phyloP scores from a whole-genome alignment of 2,329 filamentous ascomycete genomes.

The Colletotrichum liaoningense region DNA sequence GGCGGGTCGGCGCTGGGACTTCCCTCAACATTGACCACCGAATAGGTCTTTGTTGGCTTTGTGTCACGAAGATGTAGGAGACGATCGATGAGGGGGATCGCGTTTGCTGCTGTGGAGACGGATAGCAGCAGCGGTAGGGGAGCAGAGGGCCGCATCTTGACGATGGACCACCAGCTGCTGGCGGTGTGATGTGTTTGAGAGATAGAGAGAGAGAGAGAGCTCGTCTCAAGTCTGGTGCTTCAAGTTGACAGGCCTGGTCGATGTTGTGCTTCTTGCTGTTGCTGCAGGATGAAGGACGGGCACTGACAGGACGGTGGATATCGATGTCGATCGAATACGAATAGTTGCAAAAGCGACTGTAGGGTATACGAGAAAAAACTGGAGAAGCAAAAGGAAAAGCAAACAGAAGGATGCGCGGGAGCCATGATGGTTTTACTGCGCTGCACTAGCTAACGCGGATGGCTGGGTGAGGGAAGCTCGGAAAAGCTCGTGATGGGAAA shows the following conservation, averaged over 20 bases:
- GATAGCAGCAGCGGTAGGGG: constrained; percentile 41
- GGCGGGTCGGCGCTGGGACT: constrained; percentile 37
- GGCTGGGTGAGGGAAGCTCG: constrained; percentile 26
- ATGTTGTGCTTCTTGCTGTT: not conserved
- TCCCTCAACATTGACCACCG: constrained; percentile 46
- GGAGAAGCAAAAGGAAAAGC: constrained; percentile 25
- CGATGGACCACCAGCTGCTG: not conserved
- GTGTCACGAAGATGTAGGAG: constrained; percentile 18
- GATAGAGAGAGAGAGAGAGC: not conserved
- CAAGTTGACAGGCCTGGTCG: not conserved
- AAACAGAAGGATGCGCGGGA: constrained; percentile 23
- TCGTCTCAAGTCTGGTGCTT: not conserved
- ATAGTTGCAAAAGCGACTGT: not conserved
- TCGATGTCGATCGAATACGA: constrained; percentile 11
- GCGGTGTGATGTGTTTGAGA: not conserved
- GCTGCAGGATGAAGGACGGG: not conserved
- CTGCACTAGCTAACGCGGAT: constrained; percentile 31
- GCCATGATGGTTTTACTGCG: constrained; percentile 35
- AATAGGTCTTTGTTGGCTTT: constrained; percentile 42
- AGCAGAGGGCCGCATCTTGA: constrained; percentile 46
- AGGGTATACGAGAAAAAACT: constrained; percentile 17
- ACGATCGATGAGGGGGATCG: constrained; percentile 43
- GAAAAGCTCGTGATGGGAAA: constrained; percentile 31
- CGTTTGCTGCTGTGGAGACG: constrained; percentile 39
- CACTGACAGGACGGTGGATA: constrained; percentile 15